phyloP scores from a whole-genome alignment of 1,284 basidiomycete species.

The Trametes pubescens region DNA sequence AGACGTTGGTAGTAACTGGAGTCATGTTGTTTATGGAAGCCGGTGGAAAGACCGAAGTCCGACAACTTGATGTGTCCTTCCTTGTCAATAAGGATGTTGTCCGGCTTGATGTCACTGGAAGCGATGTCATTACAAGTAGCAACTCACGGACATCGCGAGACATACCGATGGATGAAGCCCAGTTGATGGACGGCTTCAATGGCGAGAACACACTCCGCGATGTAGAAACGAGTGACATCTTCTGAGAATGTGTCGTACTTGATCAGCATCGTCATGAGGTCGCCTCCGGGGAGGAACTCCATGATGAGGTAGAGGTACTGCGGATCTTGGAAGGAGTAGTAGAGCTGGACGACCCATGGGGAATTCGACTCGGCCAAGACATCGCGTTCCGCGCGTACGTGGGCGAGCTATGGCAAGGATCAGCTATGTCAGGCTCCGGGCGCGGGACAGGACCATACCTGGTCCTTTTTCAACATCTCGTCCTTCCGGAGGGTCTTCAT shows the following conservation, averaged over 20 bases:
- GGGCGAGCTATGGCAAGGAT: slow-evolving; percentile 75
- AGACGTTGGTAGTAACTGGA: slow-evolving; percentile 95
- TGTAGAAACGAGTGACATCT: slow-evolving; percentile 98
- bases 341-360: slow-evolving; percentile 97
- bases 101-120: slow-evolving; percentile 95
- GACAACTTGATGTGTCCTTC: slow-evolving; percentile 97
- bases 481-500: slow-evolving; percentile 99
- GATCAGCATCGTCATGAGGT: slow-evolving; percentile 99
- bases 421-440: slow-evolving; percentile 21
- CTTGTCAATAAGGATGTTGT: slow-evolving; percentile 98
- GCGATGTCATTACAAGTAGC: slow-evolving; percentile 19
- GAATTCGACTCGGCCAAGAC: slow-evolving; percentile 98
- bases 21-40: slow-evolving; percentile 97
- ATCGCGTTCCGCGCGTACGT: slow-evolving; percentile 98
- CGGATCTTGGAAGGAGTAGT: slow-evolving; percentile 98
- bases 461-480: slow-evolving; percentile 99
- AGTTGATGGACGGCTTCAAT: slow-evolving; percentile 98
- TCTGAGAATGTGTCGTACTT: slow-evolving; percentile 99
- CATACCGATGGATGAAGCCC: slow-evolving; percentile 97
- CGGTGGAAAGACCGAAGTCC: slow-evolving; percentile 98
- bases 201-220: slow-evolving; percentile 98
- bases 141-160: slow-evolving; percentile 15
- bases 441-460: slow-evolving; percentile 60
- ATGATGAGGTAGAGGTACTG: slow-evolving; percentile 97
- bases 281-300: slow-evolving; percentile 98